Evolutionary conservation across 768 basidiomycete species (phyloP), one percentile per base, ranked within the genome.

Genomic region (Termitomyces sp.): DNA sequence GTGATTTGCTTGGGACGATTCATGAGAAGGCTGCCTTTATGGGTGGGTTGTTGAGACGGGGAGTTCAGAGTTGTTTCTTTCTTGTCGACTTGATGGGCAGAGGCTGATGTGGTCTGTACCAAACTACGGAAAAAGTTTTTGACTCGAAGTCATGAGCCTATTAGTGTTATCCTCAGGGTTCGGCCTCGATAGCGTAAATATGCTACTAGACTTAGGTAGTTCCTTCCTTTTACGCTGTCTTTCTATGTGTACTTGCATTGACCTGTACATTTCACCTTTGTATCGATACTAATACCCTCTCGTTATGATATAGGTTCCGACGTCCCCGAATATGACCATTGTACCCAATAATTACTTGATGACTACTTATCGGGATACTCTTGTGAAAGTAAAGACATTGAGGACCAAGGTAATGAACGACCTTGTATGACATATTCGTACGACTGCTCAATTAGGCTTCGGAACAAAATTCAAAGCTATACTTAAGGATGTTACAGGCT

Each of bases 81-180:
- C n/a, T 47, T 32, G 30, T 34, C 2, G 16, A n/a, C 18, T n/a
- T n/a, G n/a, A 48, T 33, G 12, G n/a, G 8, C n/a, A 5, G 47
- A 13, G 30, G 12, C 8, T 48, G 30, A 48, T 33, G 12, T 22
- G 32, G 4, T 33, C 33, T 22, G 47, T 16, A 12, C 5, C 6
- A n/a, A n/a, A 20, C 55, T 40, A 27, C 61, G 79, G 79, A 72
- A 70, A 34, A 80, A 82, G 66, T 82, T 82, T 82, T 82, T 50
- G 76, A 79, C 46, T 69, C 78, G 10, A 66, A 69, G 18, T n/a
- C 67, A 72, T 26, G 67, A 74, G 32, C 73, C 73, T 82, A 81
- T 60, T 76, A 82, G 9, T 82, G 80, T 65, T 81, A 80, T 59
- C 79, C 81, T 3, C 70, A 74, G 3, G 75, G 2, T 80, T 82